Evolutionary conservation across 1,139 yeast species (phyloP).

Genomic region (Wickerhamomyces sp.): DNA sequence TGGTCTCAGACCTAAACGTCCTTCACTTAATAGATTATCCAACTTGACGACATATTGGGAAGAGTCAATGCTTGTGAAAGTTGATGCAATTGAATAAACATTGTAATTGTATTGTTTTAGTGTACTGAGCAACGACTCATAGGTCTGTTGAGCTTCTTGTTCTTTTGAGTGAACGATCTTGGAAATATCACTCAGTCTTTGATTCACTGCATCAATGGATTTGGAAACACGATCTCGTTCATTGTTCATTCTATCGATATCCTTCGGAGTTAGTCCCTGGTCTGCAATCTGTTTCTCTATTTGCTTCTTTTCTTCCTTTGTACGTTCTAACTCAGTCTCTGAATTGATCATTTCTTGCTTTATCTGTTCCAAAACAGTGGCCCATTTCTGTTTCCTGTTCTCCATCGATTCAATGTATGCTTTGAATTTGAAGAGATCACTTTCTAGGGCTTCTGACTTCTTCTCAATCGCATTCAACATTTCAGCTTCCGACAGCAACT

Average conservation of each 20-base stretch:
- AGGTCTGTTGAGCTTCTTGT: slow-evolving; percentile 40
- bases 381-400: slow-evolving; percentile 61
- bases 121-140: slow-evolving; percentile 46
- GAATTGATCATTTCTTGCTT: slow-evolving; percentile 47
- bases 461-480: slow-evolving; percentile 42
- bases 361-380: slow-evolving; percentile 48
- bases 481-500: slow-evolving; percentile 32
- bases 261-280: slow-evolving; percentile 57
- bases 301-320: slow-evolving; percentile 41
- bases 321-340: slow-evolving; percentile 37
- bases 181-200: slow-evolving; percentile 23
- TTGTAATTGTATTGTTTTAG: slow-evolving; percentile 53
- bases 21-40: slow-evolving; percentile 28
- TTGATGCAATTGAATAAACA: slow-evolving; percentile 41
- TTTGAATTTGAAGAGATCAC: slow-evolving; percentile 66
- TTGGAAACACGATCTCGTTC: slow-evolving; percentile 57
- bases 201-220: slow-evolving; percentile 46
- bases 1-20: slow-evolving; percentile 36
- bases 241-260: slow-evolving; percentile 55
- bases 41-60: slow-evolving; percentile 35
- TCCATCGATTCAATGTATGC: slow-evolving; percentile 68
- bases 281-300: slow-evolving; percentile 44
- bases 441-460: slow-evolving; percentile 61
- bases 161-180: slow-evolving; percentile 42
- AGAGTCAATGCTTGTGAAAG: slow-evolving; percentile 22